Conservation (phyloP, 139 green algal genomes). For the Parachlorella kessleri region DNA sequence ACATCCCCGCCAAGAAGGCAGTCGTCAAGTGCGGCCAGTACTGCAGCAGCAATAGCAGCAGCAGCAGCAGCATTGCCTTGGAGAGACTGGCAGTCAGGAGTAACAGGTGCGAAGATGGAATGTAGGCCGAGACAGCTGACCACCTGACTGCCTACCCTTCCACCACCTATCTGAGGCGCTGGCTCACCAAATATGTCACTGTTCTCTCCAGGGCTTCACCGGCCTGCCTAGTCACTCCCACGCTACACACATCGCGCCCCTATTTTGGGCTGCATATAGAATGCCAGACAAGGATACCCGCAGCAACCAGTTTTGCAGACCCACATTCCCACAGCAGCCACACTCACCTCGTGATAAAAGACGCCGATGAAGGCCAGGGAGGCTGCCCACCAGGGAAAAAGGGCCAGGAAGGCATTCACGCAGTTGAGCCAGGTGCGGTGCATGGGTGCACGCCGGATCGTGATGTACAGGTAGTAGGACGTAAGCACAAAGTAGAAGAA, state of each 20-base stretch:
- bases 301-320: no score
- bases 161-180: not conserved
- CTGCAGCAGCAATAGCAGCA: not conserved
- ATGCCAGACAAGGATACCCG: no score
- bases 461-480: constrained; percentile 4
- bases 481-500: not conserved
- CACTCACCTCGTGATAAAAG: constrained; percentile 1
- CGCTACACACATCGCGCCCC: not conserved
- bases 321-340: not conserved
- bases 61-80: not conserved
- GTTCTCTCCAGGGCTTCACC: not conserved
- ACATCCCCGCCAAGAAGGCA: constrained; percentile 8
- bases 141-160: not conserved
- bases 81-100: not conserved
- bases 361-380: constrained; percentile 6
- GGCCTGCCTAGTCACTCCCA: not conserved
- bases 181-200: not conserved
- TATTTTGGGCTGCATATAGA: not conserved
- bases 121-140: not conserved
- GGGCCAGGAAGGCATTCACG: not conserved
- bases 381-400: constrained; percentile 2
- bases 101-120: no score
- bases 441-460: not conserved
- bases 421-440: constrained; percentile 11
- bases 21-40: constrained; percentile 1